Base-by-base conservation (phyloP, 768 basidiomycete species). In the Naganishia vaughanmartiniae region DNA sequence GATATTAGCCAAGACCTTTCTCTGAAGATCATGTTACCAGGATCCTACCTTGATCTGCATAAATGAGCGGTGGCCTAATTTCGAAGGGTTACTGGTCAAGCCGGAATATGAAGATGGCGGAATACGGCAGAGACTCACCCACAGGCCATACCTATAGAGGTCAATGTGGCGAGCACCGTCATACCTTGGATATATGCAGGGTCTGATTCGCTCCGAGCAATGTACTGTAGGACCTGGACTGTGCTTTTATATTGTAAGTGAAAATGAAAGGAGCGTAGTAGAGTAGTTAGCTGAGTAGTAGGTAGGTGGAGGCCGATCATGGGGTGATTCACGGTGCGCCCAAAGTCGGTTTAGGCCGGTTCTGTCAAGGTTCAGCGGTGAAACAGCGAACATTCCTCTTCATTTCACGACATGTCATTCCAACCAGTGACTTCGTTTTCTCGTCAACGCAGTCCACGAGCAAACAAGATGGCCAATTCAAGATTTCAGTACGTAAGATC, bases 401-500 rank as follows among this genome's bases (percentile, higher is more conserved):
- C 6, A 55, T 26, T n/a, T n/a, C n/a, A n/a, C n/a, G n/a, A n/a
- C 56, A 57, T 21, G 19, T 28, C 46, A 19, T 7, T 46, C 21
- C 46, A 21, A 15, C 6, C 46, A 46, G 21, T 15, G 17, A 17
- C 46, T 42, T 42, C 39, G 5, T 21, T 46, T 21, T 21, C 21
- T 19, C 4, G 9, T 9, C 15, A 7, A 7, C 39, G 39, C 39
- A 6, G 14, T 14, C 31, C 30, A 39, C 31, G 7, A 39, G 31
- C 56, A 60, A n/a, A n/a, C 21, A 42, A 36, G 31, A 97, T 99
- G 95, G 93, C 95, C 17, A 91, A 90, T 75, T 89, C 91, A n/a
- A 89, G 87, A 76, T 99, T 88, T 76, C 89, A 90, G 51, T 95
- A 98, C 81, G 96, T 98, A 15, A 87, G 88, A 74, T 85, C 85